phyloP scores from a whole-genome alignment of 1,284 basidiomycete genomes.

The Ceratobasidium sp. region DNA sequence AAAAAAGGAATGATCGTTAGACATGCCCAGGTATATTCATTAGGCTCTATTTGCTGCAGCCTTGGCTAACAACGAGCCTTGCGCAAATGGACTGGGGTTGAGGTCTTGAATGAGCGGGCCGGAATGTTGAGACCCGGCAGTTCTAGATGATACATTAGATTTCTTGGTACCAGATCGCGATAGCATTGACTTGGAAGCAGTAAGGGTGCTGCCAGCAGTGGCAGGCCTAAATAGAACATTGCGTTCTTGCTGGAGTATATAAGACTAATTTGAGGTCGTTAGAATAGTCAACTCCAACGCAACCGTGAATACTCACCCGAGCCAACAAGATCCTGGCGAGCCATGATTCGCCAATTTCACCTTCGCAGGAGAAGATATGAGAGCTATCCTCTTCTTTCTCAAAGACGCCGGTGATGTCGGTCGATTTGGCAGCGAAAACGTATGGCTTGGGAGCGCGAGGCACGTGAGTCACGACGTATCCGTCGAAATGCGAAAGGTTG shows the following conservation, averaged over 20 bases:
- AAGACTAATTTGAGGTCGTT: conserved; percentile 60
- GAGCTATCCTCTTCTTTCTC: conserved; percentile 84
- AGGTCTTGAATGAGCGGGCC: conserved; percentile 9
- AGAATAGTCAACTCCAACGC: conserved; percentile 1
- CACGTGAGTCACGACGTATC: conserved; percentile 72
- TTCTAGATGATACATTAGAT: conserved; percentile 38
- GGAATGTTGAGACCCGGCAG: conserved; percentile 8
- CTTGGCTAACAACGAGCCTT: conserved; percentile 42
- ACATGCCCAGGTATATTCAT: conserved; percentile 1
- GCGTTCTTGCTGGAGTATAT: conserved; percentile 76
- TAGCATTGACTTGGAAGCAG: conserved; percentile 31
- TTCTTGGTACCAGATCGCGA: conserved; percentile 35
- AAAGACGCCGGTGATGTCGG: conserved; percentile 80
- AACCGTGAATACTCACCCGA: conserved; percentile 60
- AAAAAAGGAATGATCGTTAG: conserved; percentile 31
- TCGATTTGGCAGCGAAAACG: conserved; percentile 83
- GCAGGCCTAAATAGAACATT: conserved; percentile 60
- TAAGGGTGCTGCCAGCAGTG: conserved; percentile 13
- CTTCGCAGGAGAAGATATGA: conserved; percentile 76
- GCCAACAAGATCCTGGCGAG: conserved; percentile 75
- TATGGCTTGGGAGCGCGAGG: conserved; percentile 78
- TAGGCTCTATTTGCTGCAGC: conserved; percentile 14
- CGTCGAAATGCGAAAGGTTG: conserved; percentile 82
- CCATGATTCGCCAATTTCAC: conserved; percentile 70
- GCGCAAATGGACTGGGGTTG: conserved; percentile 36